Conservation (phyloP, 2,329 filamentous ascomycete genomes). For the Arthrinium puccinioides region DNA sequence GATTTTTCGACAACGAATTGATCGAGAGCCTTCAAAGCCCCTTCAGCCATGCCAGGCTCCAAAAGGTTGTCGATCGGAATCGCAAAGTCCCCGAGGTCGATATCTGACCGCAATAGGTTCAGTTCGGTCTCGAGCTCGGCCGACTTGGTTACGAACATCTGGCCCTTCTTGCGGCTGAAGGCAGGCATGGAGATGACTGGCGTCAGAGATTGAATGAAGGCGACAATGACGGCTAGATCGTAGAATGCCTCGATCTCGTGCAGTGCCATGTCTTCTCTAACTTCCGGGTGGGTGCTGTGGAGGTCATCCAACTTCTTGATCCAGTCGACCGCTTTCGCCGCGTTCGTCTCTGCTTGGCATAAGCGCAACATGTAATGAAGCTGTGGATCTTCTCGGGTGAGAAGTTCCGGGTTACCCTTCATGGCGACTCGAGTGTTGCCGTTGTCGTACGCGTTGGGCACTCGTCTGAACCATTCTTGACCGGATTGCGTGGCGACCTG, state of each 20-base stretch:
- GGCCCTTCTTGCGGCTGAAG: slow-evolving; percentile 29
- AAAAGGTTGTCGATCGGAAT: slow-evolving; percentile 34
- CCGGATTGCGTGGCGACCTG: slow-evolving; percentile 27
- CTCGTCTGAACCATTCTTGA: slow-evolving; percentile 33
- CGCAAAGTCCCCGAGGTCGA: slow-evolving; percentile 32
- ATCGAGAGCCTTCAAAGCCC: slow-evolving; percentile 28
- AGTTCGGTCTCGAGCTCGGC: slow-evolving; percentile 29
- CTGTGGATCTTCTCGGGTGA: slow-evolving; percentile 29
- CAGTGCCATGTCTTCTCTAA: slow-evolving; percentile 25
- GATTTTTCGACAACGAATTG: slow-evolving; percentile 27
- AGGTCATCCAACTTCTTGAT: slow-evolving; percentile 31
- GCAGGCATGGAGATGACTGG: slow-evolving; percentile 26
- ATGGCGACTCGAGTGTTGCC: slow-evolving; percentile 28
- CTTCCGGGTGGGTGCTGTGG: slow-evolving; percentile 22
- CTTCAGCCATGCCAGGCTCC: slow-evolving; percentile 28
- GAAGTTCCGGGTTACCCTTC: slow-evolving; percentile 31
- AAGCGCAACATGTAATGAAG: slow-evolving; percentile 37
- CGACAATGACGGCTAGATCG: slow-evolving; percentile 28
- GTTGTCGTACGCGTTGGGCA: slow-evolving; percentile 26
- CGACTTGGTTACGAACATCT: slow-evolving; percentile 25
- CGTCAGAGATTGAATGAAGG: slow-evolving; percentile 32
- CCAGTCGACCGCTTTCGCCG: slow-evolving; percentile 28
- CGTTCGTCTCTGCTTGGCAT: slow-evolving; percentile 29
- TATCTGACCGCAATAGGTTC: slow-evolving; percentile 24
- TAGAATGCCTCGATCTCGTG: slow-evolving; percentile 26